Evolutionary conservation across 2,329 filamentous ascomycete species (phyloP), one percentile per base, ranked within the genome.

Genomic region (Allantophomopsis cytisporea): DNA sequence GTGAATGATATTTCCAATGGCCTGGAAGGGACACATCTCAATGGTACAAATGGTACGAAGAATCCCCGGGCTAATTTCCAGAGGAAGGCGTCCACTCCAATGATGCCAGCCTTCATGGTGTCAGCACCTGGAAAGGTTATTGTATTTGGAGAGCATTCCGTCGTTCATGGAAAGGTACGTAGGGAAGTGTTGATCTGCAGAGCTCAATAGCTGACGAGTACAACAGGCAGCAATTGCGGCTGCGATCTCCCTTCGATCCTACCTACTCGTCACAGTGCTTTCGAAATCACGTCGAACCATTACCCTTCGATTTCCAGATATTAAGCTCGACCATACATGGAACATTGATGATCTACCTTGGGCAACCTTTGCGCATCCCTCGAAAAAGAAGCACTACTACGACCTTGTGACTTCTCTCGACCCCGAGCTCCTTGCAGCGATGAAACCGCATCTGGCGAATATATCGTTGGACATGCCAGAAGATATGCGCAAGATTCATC

Each of bases 91-190:
- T 80, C 75, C 10, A 74, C 63, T 41, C 76, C 76, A 3, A 75
- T 80, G 75, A 76, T 91, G 62, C 88, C 89, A 34, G 68, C 88
- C 44, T 98, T 98, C 58, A 94, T 98, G 84, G 88, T 96, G 41
- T 96, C 91, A 13, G 89, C 93, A 2, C 91, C 91, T 0, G 93
- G 89, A 47, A 98, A 98, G 60, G 91, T 95, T 55, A 98, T 98
- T 58, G 85, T 96, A 39, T 96, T 89, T 63, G 91, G 91, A 49
- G 91, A 98, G 60, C 91, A 98, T 64, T 83, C 91, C 2, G 91
- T 96, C n/a, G 91, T 98, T 15, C 78, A 98, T 56, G 88, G 88
- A 55, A 96, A 95, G 74, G 83, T 84, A 64, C 41, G 62, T 50
- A 35, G 23, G 20, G 6, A 17, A 14, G 31, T 38, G 30, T 32